Conservation (phyloP, 345 rosid species). For the Camelina hispida region DNA sequence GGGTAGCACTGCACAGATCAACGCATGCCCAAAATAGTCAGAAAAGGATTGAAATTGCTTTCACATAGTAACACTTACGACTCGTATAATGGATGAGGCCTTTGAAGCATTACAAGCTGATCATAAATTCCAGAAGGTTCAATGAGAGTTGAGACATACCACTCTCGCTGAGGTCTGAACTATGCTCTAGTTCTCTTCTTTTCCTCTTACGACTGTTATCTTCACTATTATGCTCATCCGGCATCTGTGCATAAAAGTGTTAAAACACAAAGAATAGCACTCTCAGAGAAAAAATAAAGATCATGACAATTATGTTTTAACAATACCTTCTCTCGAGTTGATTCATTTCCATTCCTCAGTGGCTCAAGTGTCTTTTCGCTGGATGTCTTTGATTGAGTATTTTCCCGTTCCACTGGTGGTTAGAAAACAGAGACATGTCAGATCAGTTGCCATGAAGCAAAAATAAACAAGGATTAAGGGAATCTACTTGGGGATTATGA, state of each 20-base stretch:
- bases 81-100: neutral
- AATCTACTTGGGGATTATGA: no score
- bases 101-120: no score
- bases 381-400: no score
- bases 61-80: neutral
- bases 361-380: neutral
- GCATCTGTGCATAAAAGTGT: neutral
- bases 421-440: slow-evolving; percentile 11
- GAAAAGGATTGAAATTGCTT: neutral
- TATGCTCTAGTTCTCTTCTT: slow-evolving; percentile 8
- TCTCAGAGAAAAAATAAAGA: neutral
- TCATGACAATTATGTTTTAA: neutral
- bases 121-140: no score
- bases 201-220: slow-evolving; percentile 2
- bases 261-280: neutral
- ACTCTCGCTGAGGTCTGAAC: slow-evolving; percentile 1
- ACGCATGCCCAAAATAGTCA: neutral
- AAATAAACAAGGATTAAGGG: slow-evolving; percentile 3
- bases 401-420: no score
- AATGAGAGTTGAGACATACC: slow-evolving; percentile 17
- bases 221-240: neutral
- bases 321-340: neutral
- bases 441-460: neutral
- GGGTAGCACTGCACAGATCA: neutral
- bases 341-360: neutral